Conservation (phyloP, 257 asterid species). For the Nicotiana paniculata region DNA sequence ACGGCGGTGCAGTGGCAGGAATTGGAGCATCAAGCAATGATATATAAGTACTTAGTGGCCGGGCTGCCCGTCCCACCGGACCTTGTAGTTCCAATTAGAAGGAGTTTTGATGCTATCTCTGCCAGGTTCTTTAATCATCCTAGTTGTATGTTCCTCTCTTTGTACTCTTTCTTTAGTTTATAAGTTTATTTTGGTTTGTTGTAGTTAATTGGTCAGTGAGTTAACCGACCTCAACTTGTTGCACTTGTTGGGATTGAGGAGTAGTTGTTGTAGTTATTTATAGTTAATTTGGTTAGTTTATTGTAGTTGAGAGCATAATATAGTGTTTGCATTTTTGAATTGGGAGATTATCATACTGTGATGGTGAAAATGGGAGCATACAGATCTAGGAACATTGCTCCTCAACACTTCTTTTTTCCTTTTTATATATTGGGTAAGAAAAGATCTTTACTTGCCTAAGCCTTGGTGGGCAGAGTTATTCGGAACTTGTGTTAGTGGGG, state of each 20-base stretch:
- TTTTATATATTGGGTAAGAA: too few relatives aligned
- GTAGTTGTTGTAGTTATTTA: too few relatives aligned
- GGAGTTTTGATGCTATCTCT: conserved; percentile 77
- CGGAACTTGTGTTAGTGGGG: too few relatives aligned
- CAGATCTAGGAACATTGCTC: too few relatives aligned
- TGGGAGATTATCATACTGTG: too few relatives aligned
- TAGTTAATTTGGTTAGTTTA: background rate
- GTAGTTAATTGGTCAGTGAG: background rate
- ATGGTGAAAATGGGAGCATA: too few relatives aligned
- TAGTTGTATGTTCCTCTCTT: conserved; percentile 38
- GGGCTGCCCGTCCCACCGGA: conserved; percentile 88
- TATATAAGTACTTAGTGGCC: conserved; percentile 80
- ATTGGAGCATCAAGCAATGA: conserved; percentile 97
- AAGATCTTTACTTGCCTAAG: too few relatives aligned
- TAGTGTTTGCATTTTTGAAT: background rate
- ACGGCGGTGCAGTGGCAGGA: conserved; percentile 98
- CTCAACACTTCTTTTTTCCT: too few relatives aligned
- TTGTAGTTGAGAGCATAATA: background rate
- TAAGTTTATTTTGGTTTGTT: background rate
- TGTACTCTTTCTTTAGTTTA: background rate
- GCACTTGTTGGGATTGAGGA: too few relatives aligned
- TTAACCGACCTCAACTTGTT: too few relatives aligned
- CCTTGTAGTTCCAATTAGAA: conserved; percentile 75
- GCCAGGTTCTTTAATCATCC: conserved; percentile 79
- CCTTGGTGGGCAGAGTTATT: too few relatives aligned